Evolutionary conservation across 2,329 filamentous ascomycete genomes (phyloP), one percentile per base, ranked within the genome.

Genomic region (Alternaria infectoria): DNA sequence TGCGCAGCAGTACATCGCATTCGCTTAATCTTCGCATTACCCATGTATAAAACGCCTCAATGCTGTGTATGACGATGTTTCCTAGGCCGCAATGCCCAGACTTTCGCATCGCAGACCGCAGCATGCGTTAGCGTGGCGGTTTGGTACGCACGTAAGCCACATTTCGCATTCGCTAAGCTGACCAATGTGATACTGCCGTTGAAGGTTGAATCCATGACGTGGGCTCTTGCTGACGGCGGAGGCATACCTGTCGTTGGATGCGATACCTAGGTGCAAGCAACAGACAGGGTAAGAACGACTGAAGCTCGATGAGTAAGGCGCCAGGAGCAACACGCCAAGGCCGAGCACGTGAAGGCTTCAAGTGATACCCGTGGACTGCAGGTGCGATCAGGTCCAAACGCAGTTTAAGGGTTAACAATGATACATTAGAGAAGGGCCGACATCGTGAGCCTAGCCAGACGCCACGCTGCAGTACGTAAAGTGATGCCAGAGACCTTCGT

Each of bases 401-500:
- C 10, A 25, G 36, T 23, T 43, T 49, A 23, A 57, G 43, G 23
- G 55, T 59, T 43, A 62, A 62, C 47, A 62, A 54, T 62, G 60
- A 62, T 62, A 59, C 55, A 62, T 50, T 62, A 62, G 43, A 59
- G 49, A 54, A 62, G 43, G 36, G 54, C 30, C 49, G 25, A 17
- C 56, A 51, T 44, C 21, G 30, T 54, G 40, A 36, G 47, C 60
- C 60, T 59, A 36, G 15, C 56, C 56, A 62, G 54, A 40, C 51
- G 44, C 50, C 49, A 59, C 44, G 44, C 40, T 50, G 26, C 49
- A 36, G 44, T 62, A 43, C 52, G 47, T 47, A 54, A 59, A 62
- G 40, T 56, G 32, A 55, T 62, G 55, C 59, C 50, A 44, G 40
- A 62, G 46, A 32, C 62, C 50, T 56, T 65, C 50, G 62, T 55